Evolutionary conservation across 352 stramenopile genomes (phyloP).

Genomic region (Nothophytophthora sp.): DNA sequence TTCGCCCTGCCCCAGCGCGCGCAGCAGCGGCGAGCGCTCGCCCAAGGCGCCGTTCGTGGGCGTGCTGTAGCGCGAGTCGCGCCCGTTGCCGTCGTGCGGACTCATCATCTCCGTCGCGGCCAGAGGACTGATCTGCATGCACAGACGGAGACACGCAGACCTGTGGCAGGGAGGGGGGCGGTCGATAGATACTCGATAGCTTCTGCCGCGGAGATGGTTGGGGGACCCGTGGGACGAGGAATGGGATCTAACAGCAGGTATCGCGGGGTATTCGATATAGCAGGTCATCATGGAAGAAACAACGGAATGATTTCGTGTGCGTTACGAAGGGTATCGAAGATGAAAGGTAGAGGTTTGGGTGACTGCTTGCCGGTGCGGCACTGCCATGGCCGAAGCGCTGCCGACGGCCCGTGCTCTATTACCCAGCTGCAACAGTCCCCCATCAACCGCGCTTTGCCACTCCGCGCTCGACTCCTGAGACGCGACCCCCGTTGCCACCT

Average conservation of each 20-base stretch:
- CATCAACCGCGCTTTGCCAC: not conserved
- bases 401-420: not conserved
- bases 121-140: too few species aligned
- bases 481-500: not conserved
- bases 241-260: not conserved
- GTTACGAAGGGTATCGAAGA: too few species aligned
- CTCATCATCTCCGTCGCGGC: too few species aligned
- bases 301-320: too few species aligned
- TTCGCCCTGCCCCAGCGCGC: constrained; percentile 41
- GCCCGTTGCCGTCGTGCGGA: constrained; percentile 12
- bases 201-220: too few species aligned
- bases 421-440: not conserved
- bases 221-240: constrained; percentile 1
- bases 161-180: too few species aligned
- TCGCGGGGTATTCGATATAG: not conserved
- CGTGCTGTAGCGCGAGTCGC: constrained; percentile 23
- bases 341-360: too few species aligned
- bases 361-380: too few species aligned
- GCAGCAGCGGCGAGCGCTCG: constrained; percentile 74
- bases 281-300: too few species aligned
- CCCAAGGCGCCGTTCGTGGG: constrained; percentile 25
- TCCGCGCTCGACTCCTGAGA: not conserved
- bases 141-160: too few species aligned
- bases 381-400: too few species aligned
- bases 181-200: too few species aligned